phyloP scores from a whole-genome alignment of 2,329 filamentous ascomycete genomes.

The Periconia digitata region DNA sequence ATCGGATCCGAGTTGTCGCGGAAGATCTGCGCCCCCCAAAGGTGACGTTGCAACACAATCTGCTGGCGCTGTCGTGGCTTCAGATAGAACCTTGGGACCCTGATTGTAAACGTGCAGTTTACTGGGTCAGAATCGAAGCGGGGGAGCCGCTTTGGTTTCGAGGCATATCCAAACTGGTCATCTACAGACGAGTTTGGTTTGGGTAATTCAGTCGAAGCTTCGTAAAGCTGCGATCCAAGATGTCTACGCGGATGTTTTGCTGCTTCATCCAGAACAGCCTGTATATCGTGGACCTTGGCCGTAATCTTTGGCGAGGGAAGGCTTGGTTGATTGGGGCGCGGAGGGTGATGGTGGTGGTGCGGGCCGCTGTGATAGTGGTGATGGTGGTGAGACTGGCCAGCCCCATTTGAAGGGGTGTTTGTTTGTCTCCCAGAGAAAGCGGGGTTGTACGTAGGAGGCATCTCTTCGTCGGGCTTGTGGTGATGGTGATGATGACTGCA shows the following conservation, averaged over 20 bases:
- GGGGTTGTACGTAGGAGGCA: constrained; percentile 22
- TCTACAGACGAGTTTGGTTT: constrained; percentile 46
- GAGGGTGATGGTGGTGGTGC: constrained; percentile 39
- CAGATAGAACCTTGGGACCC: constrained; percentile 79
- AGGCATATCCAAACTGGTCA: constrained; percentile 60
- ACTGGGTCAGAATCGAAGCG: constrained; percentile 71
- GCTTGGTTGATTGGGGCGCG: constrained; percentile 24
- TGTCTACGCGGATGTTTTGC: constrained; percentile 72
- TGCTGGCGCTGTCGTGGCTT: constrained; percentile 71
- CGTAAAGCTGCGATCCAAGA: constrained; percentile 82
- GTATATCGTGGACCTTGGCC: constrained; percentile 59
- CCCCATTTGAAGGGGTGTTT: constrained; percentile 34
- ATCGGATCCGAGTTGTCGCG: constrained; percentile 94
- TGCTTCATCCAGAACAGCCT: constrained; percentile 69
- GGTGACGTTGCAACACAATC: constrained; percentile 74
- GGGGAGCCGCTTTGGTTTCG: constrained; percentile 71
- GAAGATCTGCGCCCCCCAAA: constrained; percentile 95
- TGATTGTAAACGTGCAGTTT: constrained; percentile 88
- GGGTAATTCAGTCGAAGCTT: constrained; percentile 61
- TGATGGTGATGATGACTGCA: constrained; percentile 56
- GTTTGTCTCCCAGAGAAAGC: constrained; percentile 25
- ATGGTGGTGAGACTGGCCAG: constrained; percentile 37
- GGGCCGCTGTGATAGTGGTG: constrained; percentile 43
- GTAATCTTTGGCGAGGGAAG: constrained; percentile 58
- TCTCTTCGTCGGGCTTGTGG: constrained; percentile 56